Evolutionary conservation across 2,329 filamentous ascomycete species (phyloP).

Genomic region (Ciborinia camelliae): DNA sequence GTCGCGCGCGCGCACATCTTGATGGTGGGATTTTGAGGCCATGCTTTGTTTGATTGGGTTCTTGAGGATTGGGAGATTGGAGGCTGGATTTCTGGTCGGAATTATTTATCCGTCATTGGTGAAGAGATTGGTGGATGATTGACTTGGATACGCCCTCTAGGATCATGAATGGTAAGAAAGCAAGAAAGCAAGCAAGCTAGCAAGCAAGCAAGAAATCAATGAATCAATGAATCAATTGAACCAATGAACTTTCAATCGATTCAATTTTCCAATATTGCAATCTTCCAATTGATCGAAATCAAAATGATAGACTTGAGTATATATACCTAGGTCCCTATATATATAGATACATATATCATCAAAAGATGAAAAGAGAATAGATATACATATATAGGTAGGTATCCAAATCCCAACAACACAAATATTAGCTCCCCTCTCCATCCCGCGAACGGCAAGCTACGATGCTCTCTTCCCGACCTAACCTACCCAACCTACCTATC

Average conservation of each 20-base stretch:
- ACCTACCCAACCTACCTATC: no score
- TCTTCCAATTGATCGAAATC: background rate
- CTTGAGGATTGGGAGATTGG: background rate
- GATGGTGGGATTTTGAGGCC: conserved; percentile 1
- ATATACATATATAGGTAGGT: background rate
- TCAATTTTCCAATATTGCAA: background rate
- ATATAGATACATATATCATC: no score
- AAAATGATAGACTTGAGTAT: background rate
- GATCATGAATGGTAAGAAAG: conserved; percentile 13
- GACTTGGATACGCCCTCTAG: background rate
- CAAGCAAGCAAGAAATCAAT: background rate
- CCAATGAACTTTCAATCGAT: background rate
- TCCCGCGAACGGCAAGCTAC: background rate
- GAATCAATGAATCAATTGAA: background rate
- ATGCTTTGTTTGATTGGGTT: background rate
- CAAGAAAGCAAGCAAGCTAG: no score
- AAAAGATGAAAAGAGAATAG: no score
- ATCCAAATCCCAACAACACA: no score
- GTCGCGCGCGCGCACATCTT: background rate
- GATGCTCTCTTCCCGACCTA: no score
- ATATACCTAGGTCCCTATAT: no score
- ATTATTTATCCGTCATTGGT: background rate
- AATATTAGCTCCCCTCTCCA: background rate
- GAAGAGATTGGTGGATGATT: background rate
- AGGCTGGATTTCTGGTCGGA: background rate